phyloP scores from a whole-genome alignment of 1,139 yeast genomes.

The Nakaseomyces bracarensis region DNA sequence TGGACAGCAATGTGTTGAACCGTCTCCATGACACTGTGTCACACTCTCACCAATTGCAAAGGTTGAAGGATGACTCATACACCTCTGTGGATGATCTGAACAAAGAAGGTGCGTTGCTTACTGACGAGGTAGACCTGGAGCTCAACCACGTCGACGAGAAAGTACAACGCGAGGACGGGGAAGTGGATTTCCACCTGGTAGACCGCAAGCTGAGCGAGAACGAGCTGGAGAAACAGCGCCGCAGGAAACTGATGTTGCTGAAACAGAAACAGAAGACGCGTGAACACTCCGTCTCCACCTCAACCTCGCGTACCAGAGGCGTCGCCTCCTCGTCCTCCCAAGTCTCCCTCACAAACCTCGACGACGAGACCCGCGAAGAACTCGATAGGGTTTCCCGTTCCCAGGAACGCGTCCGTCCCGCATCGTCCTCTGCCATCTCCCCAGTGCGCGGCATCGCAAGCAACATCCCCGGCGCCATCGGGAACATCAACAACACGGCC shows the following conservation, averaged over 20 bases:
- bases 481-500: not conserved
- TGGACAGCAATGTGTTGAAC: not conserved
- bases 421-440: not conserved
- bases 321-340: not conserved
- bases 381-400: constrained; percentile 1
- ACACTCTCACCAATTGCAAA: constrained; percentile 5
- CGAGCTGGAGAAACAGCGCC: constrained; percentile 4
- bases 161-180: constrained; percentile 2
- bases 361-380: constrained; percentile 5
- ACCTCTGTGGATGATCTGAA: constrained; percentile 27
- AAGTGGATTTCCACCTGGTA: constrained; percentile 1
- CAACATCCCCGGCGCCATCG: not conserved
- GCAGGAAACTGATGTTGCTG: not conserved
- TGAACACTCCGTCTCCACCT: not conserved
- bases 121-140: constrained; percentile 28
- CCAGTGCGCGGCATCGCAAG: not conserved
- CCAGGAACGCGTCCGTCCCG: constrained; percentile 1
- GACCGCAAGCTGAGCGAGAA: constrained; percentile 2
- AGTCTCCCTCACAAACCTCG: constrained; percentile 1
- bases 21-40: constrained; percentile 7
- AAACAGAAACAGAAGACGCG: constrained; percentile 5
- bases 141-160: constrained; percentile 8
- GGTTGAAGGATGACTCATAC: constrained; percentile 12
- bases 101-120: constrained; percentile 28
- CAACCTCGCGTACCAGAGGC: not conserved